Percentiles rank a stretch among this genome's conserved stretches.
phyloP scores from a whole-genome alignment of 768 basidiomycete genomes.

The Phylloporus arenicola region DNA sequence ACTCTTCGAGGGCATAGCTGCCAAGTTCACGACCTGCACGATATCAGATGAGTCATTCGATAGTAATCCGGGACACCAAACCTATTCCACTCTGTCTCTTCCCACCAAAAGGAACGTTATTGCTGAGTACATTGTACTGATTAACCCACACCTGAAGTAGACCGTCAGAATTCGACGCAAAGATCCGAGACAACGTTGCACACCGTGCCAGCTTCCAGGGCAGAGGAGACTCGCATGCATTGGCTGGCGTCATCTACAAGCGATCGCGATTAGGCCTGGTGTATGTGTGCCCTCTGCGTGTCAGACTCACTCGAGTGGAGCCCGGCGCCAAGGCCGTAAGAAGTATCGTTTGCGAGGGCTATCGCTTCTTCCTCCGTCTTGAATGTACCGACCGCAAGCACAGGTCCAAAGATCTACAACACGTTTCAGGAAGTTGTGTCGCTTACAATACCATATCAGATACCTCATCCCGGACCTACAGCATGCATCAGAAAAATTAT shows the following conservation, averaged over 20 bases:
- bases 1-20: conserved; percentile 78
- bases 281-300: background rate
- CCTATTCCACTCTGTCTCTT: conserved; percentile 90
- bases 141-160: conserved; percentile 79
- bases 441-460: conserved; percentile 4
- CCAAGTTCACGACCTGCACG: conserved; percentile 80
- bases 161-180: conserved; percentile 4
- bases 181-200: conserved; percentile 18
- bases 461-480: conserved; percentile 31
- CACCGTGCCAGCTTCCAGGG: conserved; percentile 86
- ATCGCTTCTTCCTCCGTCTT: conserved; percentile 85
- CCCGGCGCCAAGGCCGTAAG: conserved; percentile 88
- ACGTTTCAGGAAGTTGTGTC: conserved; percentile 9
- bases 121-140: conserved; percentile 76
- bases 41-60: conserved; percentile 7
- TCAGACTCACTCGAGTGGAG: conserved; percentile 72
- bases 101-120: conserved; percentile 93
- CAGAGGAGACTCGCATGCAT: conserved; percentile 83
- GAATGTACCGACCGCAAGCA: conserved; percentile 78
- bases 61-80: conserved; percentile 21
- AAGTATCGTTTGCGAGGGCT: conserved; percentile 77
- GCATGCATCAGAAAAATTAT: conserved; percentile 20
- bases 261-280: conserved; percentile 18
- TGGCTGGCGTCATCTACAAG: conserved; percentile 69
- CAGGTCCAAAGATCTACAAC: conserved; percentile 87